Percentiles rank a stretch among this genome's conserved stretches.
Evolutionary conservation across 768 basidiomycete species (phyloP).

Genomic region (Rhodotorula taiwanensis): DNA sequence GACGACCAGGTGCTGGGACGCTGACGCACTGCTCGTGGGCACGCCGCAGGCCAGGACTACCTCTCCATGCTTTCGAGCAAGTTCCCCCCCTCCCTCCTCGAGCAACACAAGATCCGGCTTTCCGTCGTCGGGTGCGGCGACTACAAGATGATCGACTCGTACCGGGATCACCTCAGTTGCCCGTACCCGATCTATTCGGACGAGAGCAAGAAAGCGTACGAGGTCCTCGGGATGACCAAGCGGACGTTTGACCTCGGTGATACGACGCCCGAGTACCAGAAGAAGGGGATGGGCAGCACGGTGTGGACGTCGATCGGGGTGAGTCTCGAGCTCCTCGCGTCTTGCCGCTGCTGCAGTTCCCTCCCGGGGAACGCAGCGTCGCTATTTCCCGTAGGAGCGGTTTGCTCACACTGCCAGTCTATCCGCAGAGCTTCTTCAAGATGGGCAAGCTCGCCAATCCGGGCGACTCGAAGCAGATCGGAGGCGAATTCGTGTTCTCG

Average conservation of each 20-base stretch:
- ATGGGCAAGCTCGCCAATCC: slow-evolving; percentile 46
- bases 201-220: slow-evolving; percentile 44
- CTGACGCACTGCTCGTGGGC: too few species aligned
- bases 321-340: slow-evolving; percentile 49
- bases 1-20: too few species aligned
- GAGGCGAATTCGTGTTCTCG: slow-evolving; percentile 76
- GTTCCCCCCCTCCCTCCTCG: slow-evolving; percentile 44
- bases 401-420: too few species aligned
- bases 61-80: slow-evolving; percentile 59
- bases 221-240: slow-evolving; percentile 66
- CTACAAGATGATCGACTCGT: slow-evolving; percentile 12
- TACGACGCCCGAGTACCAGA: slow-evolving; percentile 32
- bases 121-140: slow-evolving; percentile 27
- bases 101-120: slow-evolving; percentile 42
- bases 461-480: slow-evolving; percentile 69
- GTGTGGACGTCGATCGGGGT: slow-evolving; percentile 62
- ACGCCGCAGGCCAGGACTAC: slow-evolving; percentile 65
- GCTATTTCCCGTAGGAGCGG: too few species aligned
- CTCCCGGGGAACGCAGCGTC: too few species aligned
- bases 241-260: slow-evolving; percentile 47
- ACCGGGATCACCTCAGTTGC: slow-evolving; percentile 5
- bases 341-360: slow-evolving; percentile 35
- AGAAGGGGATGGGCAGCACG: slow-evolving; percentile 49
- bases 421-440: slow-evolving; percentile 61
- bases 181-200: slow-evolving; percentile 30